Percentiles rank a stretch among this genome's conserved stretches.
phyloP scores from a whole-genome alignment of 345 rosid species.

The Arabis hirsuta region DNA sequence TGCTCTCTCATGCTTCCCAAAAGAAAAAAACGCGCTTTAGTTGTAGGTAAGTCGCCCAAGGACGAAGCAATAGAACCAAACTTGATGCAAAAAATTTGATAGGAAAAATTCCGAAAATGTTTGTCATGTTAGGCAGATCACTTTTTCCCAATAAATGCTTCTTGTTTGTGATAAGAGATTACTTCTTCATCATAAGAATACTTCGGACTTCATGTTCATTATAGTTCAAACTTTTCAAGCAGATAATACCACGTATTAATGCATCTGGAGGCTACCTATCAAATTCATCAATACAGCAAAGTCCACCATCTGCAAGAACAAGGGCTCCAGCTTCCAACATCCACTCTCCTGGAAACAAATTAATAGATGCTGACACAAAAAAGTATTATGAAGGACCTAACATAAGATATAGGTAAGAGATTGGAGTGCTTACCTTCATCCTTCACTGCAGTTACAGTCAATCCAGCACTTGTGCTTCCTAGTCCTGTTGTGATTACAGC shows the following conservation, averaged over 20 bases:
- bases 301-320: conserved; percentile 97
- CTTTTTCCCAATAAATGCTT: background rate
- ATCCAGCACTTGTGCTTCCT: conserved; percentile 98
- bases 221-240: background rate
- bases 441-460: conserved; percentile 97
- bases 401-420: conserved; percentile 14
- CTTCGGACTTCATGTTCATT: background rate
- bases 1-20: conserved; percentile 89
- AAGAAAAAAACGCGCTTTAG: background rate
- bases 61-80: conserved; percentile 18
- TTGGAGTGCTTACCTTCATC: conserved; percentile 71
- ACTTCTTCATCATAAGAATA: background rate
- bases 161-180: background rate
- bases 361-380: background rate
- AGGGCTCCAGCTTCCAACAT: conserved; percentile 99
- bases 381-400: conserved; percentile 4
- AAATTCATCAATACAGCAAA: conserved; percentile 97
- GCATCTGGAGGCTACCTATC: conserved; percentile 63
- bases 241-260: background rate
- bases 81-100: background rate
- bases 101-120: background rate
- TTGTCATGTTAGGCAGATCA: conserved; percentile 1
- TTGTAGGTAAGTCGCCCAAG: background rate
- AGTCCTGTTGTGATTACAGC: conserved; percentile 93
- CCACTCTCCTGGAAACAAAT: conserved; percentile 76